phyloP scores from a whole-genome alignment of 2,329 filamentous ascomycete genomes.

The Arthrobotrys sphaeroides region DNA sequence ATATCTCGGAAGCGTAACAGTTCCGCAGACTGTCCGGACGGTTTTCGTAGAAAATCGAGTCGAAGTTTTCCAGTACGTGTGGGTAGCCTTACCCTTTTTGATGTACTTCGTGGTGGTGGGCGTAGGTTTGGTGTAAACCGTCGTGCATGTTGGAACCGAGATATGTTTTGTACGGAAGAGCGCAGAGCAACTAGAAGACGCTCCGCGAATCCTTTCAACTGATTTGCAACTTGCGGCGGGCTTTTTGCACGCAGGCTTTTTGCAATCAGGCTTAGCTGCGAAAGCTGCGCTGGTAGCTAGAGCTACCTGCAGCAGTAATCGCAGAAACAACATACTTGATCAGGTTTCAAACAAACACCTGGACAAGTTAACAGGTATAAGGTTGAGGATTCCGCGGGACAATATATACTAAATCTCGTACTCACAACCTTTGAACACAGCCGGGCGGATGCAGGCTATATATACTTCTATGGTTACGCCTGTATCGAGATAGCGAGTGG shows the following conservation, averaged over 20 bases:
- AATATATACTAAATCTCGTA: too few relatives aligned
- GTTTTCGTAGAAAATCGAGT: not conserved
- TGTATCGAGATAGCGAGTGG: too few relatives aligned
- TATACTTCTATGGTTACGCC: too few relatives aligned
- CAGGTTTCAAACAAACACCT: too few relatives aligned
- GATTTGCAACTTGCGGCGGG: conserved; percentile 1
- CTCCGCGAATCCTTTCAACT: not conserved
- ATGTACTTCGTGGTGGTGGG: not conserved
- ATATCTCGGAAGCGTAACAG: not conserved
- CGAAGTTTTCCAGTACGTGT: not conserved
- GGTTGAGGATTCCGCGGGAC: too few relatives aligned
- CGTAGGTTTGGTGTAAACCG: not conserved
- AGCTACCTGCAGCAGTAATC: not conserved
- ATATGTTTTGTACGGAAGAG: not conserved
- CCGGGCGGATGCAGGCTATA: too few relatives aligned
- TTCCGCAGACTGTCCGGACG: conserved; percentile 5
- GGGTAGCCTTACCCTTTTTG: conserved; percentile 6
- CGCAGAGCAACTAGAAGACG: conserved; percentile 1
- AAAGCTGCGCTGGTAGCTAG: not conserved
- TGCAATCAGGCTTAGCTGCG: not conserved
- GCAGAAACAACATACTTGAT: not conserved
- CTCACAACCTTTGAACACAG: too few relatives aligned
- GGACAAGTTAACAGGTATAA: not conserved
- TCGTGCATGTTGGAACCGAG: not conserved
- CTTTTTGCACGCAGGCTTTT: not conserved